Percentiles rank a stretch among this genome's conserved stretches.
phyloP scores from a whole-genome alignment of 1,139 yeast genomes.

The Hansenula sp. region DNA sequence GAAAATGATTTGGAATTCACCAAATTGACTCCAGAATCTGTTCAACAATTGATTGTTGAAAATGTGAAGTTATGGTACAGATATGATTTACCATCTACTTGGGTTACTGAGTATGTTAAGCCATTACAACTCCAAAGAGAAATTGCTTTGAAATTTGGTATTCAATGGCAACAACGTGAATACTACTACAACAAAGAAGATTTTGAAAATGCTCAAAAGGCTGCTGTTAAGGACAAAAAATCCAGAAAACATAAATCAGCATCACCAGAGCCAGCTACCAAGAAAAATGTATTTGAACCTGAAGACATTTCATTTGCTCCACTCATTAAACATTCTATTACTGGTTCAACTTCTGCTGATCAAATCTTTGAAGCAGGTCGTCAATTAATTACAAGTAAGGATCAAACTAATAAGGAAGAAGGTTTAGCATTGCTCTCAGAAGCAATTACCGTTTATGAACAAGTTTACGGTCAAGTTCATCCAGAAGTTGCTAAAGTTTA shows the following conservation, averaged over 20 bases:
- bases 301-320: slow-evolving; percentile 76
- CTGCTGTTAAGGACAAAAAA: slow-evolving; percentile 27
- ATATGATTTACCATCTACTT: slow-evolving; percentile 44
- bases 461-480: slow-evolving; percentile 78
- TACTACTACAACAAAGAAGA: slow-evolving; percentile 38
- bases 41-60: slow-evolving; percentile 38
- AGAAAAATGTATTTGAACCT: slow-evolving; percentile 38
- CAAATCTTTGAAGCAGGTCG: slow-evolving; percentile 76
- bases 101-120: slow-evolving; percentile 31
- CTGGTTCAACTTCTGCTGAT: slow-evolving; percentile 64
- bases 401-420: slow-evolving; percentile 38
- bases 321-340: slow-evolving; percentile 63
- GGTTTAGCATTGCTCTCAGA: slow-evolving; percentile 63
- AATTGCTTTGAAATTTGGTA: slow-evolving; percentile 73
- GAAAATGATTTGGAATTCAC: slow-evolving; percentile 40
- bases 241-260: slow-evolving; percentile 32
- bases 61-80: slow-evolving; percentile 65
- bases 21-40: slow-evolving; percentile 38
- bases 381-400: slow-evolving; percentile 34
- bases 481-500: slow-evolving; percentile 74
- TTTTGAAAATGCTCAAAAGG: slow-evolving; percentile 32
- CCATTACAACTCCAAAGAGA: slow-evolving; percentile 60
- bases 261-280: slow-evolving; percentile 22
- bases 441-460: slow-evolving; percentile 71
- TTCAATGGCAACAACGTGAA: slow-evolving; percentile 63